A percentile compares a stretch with the other conserved stretches of the same genome.
Conservation (phyloP, 1,139 yeast genomes). For the Kodamaea suecica region DNA sequence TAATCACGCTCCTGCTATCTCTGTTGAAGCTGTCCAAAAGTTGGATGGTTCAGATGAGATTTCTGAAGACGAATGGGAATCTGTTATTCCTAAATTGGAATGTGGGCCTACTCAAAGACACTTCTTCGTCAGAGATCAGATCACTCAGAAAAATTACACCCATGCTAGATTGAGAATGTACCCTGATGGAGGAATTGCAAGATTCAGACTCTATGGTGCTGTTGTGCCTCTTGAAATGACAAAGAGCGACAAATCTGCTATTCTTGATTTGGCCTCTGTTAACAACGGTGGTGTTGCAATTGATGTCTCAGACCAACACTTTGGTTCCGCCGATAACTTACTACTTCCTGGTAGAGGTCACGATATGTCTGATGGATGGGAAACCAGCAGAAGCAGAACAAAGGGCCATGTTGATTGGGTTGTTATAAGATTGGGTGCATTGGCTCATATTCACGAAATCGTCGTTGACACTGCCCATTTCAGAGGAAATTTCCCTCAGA, state of each 20-base stretch:
- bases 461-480: slow-evolving; percentile 89
- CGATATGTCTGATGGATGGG: slow-evolving; percentile 99
- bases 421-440: slow-evolving; percentile 70
- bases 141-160: slow-evolving; percentile 63
- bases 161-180: slow-evolving; percentile 85
- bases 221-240: slow-evolving; percentile 55
- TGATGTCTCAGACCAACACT: slow-evolving; percentile 83
- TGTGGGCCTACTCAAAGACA: slow-evolving; percentile 90
- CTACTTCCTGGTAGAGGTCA: slow-evolving; percentile 89
- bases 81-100: slow-evolving; percentile 63
- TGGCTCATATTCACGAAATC: slow-evolving; percentile 53
- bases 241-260: slow-evolving; percentile 41
- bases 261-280: slow-evolving; percentile 77
- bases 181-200: slow-evolving; percentile 96
- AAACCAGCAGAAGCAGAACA: slow-evolving; percentile 83
- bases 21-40: slow-evolving; percentile 65
- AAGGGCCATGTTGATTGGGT: slow-evolving; percentile 92
- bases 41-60: slow-evolving; percentile 30
- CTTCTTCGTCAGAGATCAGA: slow-evolving; percentile 61
- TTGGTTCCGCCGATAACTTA: slow-evolving; percentile 85
- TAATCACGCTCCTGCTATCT: slow-evolving; percentile 86
- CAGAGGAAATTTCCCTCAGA: slow-evolving; percentile 91
- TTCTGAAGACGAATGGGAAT: slow-evolving; percentile 53
- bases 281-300: slow-evolving; percentile 87
- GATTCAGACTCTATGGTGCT: slow-evolving; percentile 83